phyloP scores from a whole-genome alignment of 805 yeast genomes.

The Metschnikowia reukaufii region DNA sequence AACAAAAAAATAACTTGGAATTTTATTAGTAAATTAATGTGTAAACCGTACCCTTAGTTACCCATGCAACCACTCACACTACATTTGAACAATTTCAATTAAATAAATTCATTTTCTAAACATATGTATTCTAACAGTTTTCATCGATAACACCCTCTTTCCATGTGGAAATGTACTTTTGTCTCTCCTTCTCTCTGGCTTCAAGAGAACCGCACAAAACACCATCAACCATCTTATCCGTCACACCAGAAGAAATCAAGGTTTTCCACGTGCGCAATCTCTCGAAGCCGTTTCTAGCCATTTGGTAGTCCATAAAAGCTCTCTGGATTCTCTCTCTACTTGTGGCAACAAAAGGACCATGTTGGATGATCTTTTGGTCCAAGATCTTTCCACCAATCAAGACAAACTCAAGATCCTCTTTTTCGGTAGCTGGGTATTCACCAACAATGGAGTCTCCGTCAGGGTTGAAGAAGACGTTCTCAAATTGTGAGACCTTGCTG shows the following conservation, averaged over 20 bases:
- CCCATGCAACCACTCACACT: too few species aligned
- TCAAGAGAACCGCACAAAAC: conserved; percentile 36
- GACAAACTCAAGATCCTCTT: conserved; percentile 56
- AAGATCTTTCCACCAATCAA: conserved; percentile 74
- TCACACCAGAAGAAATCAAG: conserved; percentile 44
- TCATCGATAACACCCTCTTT: conserved; percentile 12
- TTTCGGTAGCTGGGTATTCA: conserved; percentile 34
- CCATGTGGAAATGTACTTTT: conserved; percentile 11
- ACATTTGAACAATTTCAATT: too few species aligned
- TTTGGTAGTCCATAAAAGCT: conserved; percentile 73
- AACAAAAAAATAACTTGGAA: background rate
- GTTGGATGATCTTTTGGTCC: conserved; percentile 76
- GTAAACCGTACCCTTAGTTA: too few species aligned
- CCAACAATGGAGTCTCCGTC: conserved; percentile 68
- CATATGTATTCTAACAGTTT: background rate
- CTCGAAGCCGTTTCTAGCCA: conserved; percentile 68
- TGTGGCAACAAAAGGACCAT: conserved; percentile 89
- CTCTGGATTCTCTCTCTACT: conserved; percentile 62
- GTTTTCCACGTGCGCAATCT: conserved; percentile 61
- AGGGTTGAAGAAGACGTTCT: conserved; percentile 61
- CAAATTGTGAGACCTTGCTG: conserved; percentile 34
- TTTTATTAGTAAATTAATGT: too few species aligned
- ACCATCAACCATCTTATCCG: conserved; percentile 41
- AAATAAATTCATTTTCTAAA: background rate
- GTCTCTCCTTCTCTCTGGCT: conserved; percentile 28